These are phyloP conservation scores for Amaranthus tricolor DNA, from an alignment of 179 eudicot genomes.

Conservation along the genomic window DNA sequence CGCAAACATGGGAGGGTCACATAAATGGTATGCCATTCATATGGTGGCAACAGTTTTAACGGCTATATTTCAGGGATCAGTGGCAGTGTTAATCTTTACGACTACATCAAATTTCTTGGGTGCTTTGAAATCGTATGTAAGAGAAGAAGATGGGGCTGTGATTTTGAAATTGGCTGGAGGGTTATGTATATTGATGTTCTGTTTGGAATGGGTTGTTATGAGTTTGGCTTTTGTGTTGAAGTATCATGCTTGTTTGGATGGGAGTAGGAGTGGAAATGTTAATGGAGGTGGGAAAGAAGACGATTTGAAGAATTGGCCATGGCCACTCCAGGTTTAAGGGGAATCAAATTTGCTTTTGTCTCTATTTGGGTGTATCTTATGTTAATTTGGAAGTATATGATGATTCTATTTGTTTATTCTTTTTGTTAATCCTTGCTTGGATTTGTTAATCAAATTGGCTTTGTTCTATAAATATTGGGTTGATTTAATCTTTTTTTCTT, in stretches of 20 bases:
- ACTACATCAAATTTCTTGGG: slow-evolving; percentile 42
- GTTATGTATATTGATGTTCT: slow-evolving; percentile 56
- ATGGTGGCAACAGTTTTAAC: slow-evolving; percentile 53
- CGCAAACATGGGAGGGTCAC: slow-evolving; percentile 18
- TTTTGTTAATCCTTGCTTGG: no score
- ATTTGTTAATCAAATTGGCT: no score
- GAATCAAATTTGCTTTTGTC: no score
- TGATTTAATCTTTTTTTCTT: no score
- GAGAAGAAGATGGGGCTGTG: slow-evolving; percentile 55
- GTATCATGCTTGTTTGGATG: slow-evolving; percentile 41
- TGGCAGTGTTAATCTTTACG: slow-evolving; percentile 53
- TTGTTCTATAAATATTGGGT: no score
- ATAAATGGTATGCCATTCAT: slow-evolving; percentile 45
- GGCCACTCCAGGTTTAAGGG: slow-evolving; percentile 51
- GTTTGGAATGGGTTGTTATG: slow-evolving; percentile 66
- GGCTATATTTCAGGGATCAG: slow-evolving; percentile 75
- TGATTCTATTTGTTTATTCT: no score
- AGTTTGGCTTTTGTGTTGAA: slow-evolving; percentile 54
- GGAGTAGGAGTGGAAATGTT: slow-evolving; percentile 1
- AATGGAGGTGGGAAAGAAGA: slow-evolving; percentile 34
- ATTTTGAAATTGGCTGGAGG: slow-evolving; percentile 69
- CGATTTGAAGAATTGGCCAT: slow-evolving; percentile 53
- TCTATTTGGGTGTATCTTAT: no score
- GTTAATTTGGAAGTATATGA: no score
- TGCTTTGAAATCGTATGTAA: slow-evolving; percentile 56